Evolutionary conservation across 148 eudicot species (phyloP).

Genomic region (Selenicereus undatus): DNA sequence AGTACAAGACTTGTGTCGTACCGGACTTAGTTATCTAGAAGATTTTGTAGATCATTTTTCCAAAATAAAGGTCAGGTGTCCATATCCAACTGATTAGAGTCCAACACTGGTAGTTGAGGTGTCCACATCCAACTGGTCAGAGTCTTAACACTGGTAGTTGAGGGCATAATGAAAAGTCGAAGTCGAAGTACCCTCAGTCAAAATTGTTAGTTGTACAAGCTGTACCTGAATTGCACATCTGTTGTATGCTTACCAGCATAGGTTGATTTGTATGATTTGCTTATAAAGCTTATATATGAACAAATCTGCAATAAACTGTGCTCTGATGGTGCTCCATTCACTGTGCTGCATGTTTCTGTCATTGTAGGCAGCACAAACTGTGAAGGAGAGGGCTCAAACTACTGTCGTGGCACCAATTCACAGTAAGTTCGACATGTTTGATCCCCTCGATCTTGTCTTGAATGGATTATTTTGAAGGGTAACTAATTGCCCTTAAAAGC

Average conservation of each 20-base stretch:
- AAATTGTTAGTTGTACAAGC: background rate
- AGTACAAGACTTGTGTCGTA: too few species aligned
- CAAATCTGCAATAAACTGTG: background rate
- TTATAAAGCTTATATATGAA: too few species aligned
- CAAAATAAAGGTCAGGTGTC: too few species aligned
- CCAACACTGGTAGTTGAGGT: too few species aligned
- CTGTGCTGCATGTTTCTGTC: background rate
- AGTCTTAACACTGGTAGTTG: background rate
- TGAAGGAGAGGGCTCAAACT: background rate
- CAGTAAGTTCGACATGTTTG: background rate
- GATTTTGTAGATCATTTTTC: too few species aligned
- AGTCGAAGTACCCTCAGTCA: too few species aligned
- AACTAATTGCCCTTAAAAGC: background rate
- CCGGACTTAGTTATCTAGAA: too few species aligned
- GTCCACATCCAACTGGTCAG: background rate
- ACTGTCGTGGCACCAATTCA: background rate
- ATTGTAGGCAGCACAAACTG: background rate
- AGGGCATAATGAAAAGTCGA: background rate
- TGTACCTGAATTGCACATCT: background rate
- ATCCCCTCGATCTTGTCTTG: background rate
- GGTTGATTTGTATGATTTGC: background rate
- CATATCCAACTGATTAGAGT: too few species aligned
- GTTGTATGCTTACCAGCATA: background rate
- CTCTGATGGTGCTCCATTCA: background rate
- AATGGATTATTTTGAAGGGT: background rate